Conservation (phyloP, 192 early-diverging fungal genomes). For the Coemansia sp. region DNA sequence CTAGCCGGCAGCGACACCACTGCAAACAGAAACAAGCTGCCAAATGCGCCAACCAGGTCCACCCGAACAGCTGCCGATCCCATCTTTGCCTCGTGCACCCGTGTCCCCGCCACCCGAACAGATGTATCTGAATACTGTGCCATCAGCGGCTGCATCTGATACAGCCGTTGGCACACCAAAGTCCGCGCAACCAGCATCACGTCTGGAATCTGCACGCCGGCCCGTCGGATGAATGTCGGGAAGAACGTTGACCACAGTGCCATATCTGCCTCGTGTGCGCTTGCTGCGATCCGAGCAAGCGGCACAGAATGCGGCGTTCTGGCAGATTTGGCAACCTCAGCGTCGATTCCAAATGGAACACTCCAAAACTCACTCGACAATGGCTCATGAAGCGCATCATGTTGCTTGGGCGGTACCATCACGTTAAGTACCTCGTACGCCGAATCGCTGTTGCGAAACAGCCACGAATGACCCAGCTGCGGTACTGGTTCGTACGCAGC, state of each 20-base stretch:
- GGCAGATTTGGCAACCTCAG: not conserved
- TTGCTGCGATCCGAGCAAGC: conserved; percentile 37
- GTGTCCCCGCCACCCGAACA: conserved; percentile 7
- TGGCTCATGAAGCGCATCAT: not conserved
- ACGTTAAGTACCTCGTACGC: conserved; percentile 48
- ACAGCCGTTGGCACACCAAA: conserved; percentile 46
- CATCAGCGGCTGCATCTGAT: conserved; percentile 54
- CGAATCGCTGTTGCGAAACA: conserved; percentile 24
- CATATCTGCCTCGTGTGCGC: conserved; percentile 18
- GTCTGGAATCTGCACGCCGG: conserved; percentile 39
- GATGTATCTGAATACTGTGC: conserved; percentile 50
- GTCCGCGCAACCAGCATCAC: conserved; percentile 44
- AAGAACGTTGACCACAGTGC: conserved; percentile 37
- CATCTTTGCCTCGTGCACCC: conserved; percentile 13
- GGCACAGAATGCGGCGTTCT: not conserved
- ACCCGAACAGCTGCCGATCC: conserved; percentile 5
- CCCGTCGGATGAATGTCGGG: conserved; percentile 37
- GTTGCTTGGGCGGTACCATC: conserved; percentile 10
- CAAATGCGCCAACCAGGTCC: conserved; percentile 35
- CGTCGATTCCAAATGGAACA: conserved; percentile 28
- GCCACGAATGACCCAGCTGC: conserved; percentile 15
- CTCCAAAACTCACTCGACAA: conserved; percentile 30
- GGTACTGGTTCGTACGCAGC: conserved; percentile 20
- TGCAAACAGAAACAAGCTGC: conserved; percentile 39
- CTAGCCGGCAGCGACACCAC: conserved; percentile 34